Conservation (phyloP, 208 protist genomes). For the Wallacemonas sp. region DNA sequence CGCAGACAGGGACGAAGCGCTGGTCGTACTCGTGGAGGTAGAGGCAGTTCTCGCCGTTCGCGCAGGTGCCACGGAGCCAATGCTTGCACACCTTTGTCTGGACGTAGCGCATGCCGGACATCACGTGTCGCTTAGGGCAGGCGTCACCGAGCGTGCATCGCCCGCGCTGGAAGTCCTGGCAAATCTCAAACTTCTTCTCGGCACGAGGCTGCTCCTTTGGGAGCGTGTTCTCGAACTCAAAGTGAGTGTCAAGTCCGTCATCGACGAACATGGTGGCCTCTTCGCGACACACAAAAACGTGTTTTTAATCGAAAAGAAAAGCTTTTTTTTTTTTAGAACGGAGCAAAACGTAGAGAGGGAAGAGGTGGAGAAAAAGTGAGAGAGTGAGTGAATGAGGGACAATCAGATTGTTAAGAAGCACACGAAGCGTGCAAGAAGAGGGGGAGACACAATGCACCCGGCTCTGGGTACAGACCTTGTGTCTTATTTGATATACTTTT, state of each 20-base stretch:
- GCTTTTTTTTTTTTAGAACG: neutral
- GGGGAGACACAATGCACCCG: too few species aligned
- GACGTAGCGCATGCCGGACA: slow-evolving; percentile 64
- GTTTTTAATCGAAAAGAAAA: slow-evolving; percentile 14
- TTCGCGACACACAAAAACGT: too few species aligned
- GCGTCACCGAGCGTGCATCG: slow-evolving; percentile 92
- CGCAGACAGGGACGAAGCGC: slow-evolving; percentile 95
- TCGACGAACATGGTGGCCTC: slow-evolving; percentile 63
- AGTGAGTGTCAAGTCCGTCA: slow-evolving; percentile 50
- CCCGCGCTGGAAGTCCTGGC: slow-evolving; percentile 94
- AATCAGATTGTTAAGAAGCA: too few species aligned
- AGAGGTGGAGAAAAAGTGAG: slow-evolving; percentile 22
- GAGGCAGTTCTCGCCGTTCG: slow-evolving; percentile 96
- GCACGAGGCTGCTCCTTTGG: slow-evolving; percentile 64
- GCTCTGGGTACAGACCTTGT: too few species aligned
- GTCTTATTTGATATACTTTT: too few species aligned
- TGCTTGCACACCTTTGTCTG: slow-evolving; percentile 96
- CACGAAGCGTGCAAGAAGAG: too few species aligned
- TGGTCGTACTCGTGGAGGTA: slow-evolving; percentile 96
- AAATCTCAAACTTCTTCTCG: slow-evolving; percentile 89
- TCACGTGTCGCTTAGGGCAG: slow-evolving; percentile 94
- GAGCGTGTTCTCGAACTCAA: slow-evolving; percentile 80
- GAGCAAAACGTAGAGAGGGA: too few species aligned
- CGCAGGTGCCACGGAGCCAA: slow-evolving; percentile 96
- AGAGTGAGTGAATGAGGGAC: neutral